These are phyloP conservation scores for Saccharomyces hybrid DNA, from an alignment of 1,139 yeast species.

Conservation along the genomic window DNA sequence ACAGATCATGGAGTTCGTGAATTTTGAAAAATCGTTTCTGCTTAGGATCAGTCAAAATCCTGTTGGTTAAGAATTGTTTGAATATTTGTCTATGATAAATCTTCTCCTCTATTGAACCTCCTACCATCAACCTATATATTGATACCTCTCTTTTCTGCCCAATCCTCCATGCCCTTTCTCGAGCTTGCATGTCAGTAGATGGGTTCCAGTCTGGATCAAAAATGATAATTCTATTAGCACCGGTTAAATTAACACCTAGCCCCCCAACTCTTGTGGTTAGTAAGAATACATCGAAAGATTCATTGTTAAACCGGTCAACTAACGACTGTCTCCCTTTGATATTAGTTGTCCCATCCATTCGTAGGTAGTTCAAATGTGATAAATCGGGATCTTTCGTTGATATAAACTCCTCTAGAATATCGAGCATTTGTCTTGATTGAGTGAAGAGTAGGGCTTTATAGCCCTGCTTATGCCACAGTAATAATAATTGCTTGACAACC, in stretches of 20 bases:
- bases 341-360: slow-evolving; percentile 95
- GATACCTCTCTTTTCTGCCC: slow-evolving; percentile 92
- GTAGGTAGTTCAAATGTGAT: slow-evolving; percentile 44
- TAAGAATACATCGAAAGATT: slow-evolving; percentile 56
- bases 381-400: slow-evolving; percentile 37
- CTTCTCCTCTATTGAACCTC: slow-evolving; percentile 94
- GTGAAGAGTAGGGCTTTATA: slow-evolving; percentile 79
- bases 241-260: slow-evolving; percentile 85
- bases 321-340: slow-evolving; percentile 66
- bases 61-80: slow-evolving; percentile 88
- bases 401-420: slow-evolving; percentile 69
- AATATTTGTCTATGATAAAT: slow-evolving; percentile 94
- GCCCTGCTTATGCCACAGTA: slow-evolving; percentile 68
- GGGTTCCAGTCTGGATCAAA: slow-evolving; percentile 99
- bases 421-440: slow-evolving; percentile 92
- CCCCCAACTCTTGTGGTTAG: slow-evolving; percentile 96
- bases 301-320: slow-evolving; percentile 73
- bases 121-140: slow-evolving; percentile 84
- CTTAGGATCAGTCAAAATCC: slow-evolving; percentile 90
- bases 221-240: slow-evolving; percentile 90
- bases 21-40: slow-evolving; percentile 88
- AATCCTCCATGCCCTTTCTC: slow-evolving; percentile 95
- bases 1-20: slow-evolving; percentile 85
- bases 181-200: slow-evolving; percentile 91
- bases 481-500: slow-evolving; percentile 68